phyloP scores from a whole-genome alignment of 2,329 filamentous ascomycete genomes.

The Pseudomassariella vexata region DNA sequence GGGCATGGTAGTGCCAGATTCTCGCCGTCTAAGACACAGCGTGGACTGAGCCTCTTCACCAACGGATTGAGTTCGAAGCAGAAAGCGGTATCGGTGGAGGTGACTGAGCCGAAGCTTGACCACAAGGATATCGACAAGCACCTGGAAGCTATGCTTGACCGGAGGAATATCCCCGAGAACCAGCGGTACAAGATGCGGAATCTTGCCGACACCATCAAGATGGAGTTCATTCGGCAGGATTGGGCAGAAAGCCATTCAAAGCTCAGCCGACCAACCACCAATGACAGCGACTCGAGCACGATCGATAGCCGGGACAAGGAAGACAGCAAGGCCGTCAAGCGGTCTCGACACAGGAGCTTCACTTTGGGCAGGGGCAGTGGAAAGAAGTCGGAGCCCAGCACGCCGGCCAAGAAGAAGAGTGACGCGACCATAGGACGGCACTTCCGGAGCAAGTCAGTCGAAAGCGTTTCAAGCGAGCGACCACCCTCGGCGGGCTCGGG shows the following conservation, averaged over 20 bases:
- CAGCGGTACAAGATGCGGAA: constrained; percentile 93
- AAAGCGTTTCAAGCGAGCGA: constrained; percentile 60
- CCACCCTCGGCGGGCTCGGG: constrained; percentile 49
- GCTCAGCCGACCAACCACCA: constrained; percentile 17
- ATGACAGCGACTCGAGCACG: constrained; percentile 35
- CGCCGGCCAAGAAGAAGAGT: constrained; percentile 69
- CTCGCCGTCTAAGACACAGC: constrained; percentile 31
- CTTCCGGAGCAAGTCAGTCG: constrained; percentile 66
- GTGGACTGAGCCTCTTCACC: constrained; percentile 34
- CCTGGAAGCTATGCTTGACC: constrained; percentile 64
- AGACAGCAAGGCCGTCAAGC: constrained; percentile 46
- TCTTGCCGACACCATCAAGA: constrained; percentile 83
- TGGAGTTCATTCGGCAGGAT: constrained; percentile 90
- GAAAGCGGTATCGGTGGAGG: constrained; percentile 29
- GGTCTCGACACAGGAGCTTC: constrained; percentile 69
- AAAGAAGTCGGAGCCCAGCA: constrained; percentile 54
- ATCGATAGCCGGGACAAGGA: constrained; percentile 31
- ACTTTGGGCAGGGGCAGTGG: constrained; percentile 58
- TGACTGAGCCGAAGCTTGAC: constrained; percentile 46
- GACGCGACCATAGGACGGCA: constrained; percentile 58
- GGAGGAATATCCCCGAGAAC: constrained; percentile 88
- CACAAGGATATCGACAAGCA: constrained; percentile 51
- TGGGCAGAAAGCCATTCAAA: constrained; percentile 55
- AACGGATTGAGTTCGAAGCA: constrained; percentile 29
- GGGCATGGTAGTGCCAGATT: constrained; percentile 15